Conservation (phyloP, 1,139 yeast genomes). For the Lodderomyces theae region DNA sequence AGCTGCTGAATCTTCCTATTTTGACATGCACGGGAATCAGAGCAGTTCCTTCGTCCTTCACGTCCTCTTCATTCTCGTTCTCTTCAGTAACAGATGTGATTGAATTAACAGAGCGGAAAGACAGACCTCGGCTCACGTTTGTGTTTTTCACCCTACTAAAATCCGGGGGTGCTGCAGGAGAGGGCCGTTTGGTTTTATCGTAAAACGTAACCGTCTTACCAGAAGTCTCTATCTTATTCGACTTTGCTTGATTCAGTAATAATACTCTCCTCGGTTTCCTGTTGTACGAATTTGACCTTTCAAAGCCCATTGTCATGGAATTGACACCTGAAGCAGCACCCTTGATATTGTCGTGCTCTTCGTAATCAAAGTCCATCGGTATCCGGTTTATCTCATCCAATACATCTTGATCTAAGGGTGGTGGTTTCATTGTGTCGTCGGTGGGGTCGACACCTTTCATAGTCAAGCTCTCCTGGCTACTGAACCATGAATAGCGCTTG, state of each 20-base stretch:
- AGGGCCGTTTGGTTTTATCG: conserved; percentile 14
- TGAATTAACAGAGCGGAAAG: conserved; percentile 27
- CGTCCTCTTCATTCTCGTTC: conserved; percentile 19
- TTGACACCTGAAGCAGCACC: conserved; percentile 1
- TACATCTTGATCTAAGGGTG: conserved; percentile 33
- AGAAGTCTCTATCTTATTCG: conserved; percentile 49
- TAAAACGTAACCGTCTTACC: conserved; percentile 60
- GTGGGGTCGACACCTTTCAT: conserved; percentile 15
- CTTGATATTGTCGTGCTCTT: not conserved
- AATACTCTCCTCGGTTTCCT: conserved; percentile 35
- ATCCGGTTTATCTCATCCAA: conserved; percentile 55
- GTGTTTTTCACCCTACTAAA: conserved; percentile 15
- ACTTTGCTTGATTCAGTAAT: conserved; percentile 21
- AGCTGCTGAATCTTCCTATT: not conserved
- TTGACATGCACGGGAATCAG: not conserved
- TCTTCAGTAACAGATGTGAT: conserved; percentile 26
- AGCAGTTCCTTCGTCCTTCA: conserved; percentile 3
- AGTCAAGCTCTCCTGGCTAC: conserved; percentile 29
- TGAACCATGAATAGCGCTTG: conserved; percentile 36
- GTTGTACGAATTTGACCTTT: conserved; percentile 36
- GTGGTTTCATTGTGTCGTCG: conserved; percentile 8
- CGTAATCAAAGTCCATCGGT: conserved; percentile 59
- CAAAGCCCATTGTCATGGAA: conserved; percentile 14
- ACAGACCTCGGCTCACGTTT: conserved; percentile 29
- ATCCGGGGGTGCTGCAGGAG: conserved; percentile 10